Base-by-base conservation (phyloP, 2,329 filamentous ascomycete species). In the Colletotrichum kahawae region DNA sequence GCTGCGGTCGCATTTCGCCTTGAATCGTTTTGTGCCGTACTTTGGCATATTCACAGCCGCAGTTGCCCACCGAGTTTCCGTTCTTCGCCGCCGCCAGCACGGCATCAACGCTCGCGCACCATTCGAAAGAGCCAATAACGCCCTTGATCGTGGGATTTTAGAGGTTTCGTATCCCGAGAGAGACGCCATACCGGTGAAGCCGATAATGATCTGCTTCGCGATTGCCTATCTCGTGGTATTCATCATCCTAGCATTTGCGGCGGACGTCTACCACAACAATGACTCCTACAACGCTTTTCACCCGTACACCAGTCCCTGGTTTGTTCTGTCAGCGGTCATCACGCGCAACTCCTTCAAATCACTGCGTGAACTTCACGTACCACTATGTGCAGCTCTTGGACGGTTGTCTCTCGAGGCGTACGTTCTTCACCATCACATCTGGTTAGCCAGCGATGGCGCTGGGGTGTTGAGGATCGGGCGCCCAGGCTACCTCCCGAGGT, bases 11-110 rank as follows among this genome's bases (percentile, higher is more conserved):
- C 85, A 90, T 43, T 83, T 91, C 27, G 81, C 79, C 4, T 83
- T 90, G 4, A 91, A 93, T 79, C 84, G 88, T 66, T 89, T 88
- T 76, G 86, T 92, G 73, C 88, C 90, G 13, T 92, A 88, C 77
- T 80, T 89, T 29, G 91, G 91, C 5, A 89, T 92, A 84, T 73
- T 90, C 5, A 81, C 85, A 1, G 89, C 88, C 13, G 83, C 86
- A 34, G 71, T 88, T 8, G 77, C 84, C 78, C 80, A 84, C 81
- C 78, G 83, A 56, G 79, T 79, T 8, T 76, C 77, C 3, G 59
- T 71, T 27, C 68, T 73, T 24, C 48, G 64, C 43, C 59, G 68
- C 21, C 68, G 75, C 9, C 64, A 76, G 36, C 64, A 63, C 36
- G 68, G 68, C 36, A 70, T 73, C 68, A 70, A 73, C 43, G 51